A percentile compares a stretch with the other conserved stretches of the same genome.
Evolutionary conservation across 2,329 filamentous ascomycete species (phyloP).

Genomic region (Diaporthe velutina): DNA sequence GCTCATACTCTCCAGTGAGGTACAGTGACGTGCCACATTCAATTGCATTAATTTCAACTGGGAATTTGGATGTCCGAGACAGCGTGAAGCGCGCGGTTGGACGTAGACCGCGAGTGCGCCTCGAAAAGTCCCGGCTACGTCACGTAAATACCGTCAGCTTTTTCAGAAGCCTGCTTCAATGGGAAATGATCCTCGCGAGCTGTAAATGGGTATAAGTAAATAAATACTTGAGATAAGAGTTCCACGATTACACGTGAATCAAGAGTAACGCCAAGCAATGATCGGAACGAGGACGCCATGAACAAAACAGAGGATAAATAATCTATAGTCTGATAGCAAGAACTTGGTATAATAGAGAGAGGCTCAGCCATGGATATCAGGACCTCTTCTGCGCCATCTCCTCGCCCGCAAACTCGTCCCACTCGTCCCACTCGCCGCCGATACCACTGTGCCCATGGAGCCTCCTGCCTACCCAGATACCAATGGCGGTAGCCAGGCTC

Average conservation of each 20-base stretch:
- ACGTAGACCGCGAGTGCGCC: no score
- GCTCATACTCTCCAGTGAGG: no score
- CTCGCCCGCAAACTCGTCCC: conserved; percentile 72
- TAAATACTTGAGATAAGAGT: neutral
- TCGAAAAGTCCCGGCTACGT: no score
- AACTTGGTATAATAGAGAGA: neutral
- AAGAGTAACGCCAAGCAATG: neutral
- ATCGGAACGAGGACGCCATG: neutral
- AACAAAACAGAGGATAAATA: conserved; percentile 6
- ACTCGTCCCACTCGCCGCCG: conserved; percentile 65
- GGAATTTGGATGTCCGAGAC: neutral
- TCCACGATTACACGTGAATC: neutral
- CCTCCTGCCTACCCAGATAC: conserved; percentile 79
- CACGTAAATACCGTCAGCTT: no score
- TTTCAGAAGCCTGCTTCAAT: neutral
- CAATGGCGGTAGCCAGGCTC: conserved; percentile 74
- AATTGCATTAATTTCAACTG: neutral
- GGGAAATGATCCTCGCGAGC: no score
- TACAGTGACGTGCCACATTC: neutral
- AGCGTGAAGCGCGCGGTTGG: neutral
- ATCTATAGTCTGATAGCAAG: conserved; percentile 3
- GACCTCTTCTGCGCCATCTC: conserved; percentile 80
- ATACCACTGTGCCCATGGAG: conserved; percentile 56
- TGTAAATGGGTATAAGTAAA: no score
- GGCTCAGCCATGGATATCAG: conserved; percentile 50